Evolutionary conservation across 2,329 filamentous ascomycete genomes (phyloP).

Genomic region (Lecanosticta acicola): DNA sequence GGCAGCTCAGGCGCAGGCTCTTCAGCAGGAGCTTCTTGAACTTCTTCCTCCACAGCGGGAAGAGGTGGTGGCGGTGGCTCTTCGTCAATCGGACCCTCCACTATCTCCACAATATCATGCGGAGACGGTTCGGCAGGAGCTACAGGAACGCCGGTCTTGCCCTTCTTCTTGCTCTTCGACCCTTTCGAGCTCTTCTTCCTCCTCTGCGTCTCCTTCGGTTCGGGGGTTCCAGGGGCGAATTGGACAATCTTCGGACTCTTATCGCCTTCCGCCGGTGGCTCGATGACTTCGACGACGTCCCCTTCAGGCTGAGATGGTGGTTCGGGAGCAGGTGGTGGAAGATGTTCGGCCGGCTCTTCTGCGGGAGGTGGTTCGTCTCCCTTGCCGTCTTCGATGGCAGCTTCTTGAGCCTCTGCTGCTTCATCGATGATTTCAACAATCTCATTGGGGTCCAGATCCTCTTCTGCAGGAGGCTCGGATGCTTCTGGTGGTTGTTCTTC

Average conservation of each 20-base stretch:
- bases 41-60: neutral
- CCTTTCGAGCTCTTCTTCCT: conserved; percentile 24
- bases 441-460: conserved; percentile 2
- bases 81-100: conserved; percentile 15
- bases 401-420: neutral
- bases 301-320: conserved; percentile 1
- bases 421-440: conserved; percentile 10
- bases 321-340: conserved; percentile 9
- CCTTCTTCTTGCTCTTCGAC: conserved; percentile 24
- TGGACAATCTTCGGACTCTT: conserved; percentile 24
- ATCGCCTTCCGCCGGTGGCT: conserved; percentile 12
- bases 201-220: conserved; percentile 21
- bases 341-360: neutral
- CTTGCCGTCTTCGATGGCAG: neutral
- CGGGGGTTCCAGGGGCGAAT: conserved; percentile 27
- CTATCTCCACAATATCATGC: conserved; percentile 24
- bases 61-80: neutral
- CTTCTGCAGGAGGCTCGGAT: neutral
- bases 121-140: neutral
- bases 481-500: neutral
- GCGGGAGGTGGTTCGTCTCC: neutral
- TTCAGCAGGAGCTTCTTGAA: neutral
- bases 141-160: conserved; percentile 7
- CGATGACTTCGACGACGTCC: conserved; percentile 4
- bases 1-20: neutral